These are phyloP conservation scores for Phialophora verrucosa DNA, from an alignment of 2,329 filamentous ascomycete species.

Conservation along the genomic window DNA sequence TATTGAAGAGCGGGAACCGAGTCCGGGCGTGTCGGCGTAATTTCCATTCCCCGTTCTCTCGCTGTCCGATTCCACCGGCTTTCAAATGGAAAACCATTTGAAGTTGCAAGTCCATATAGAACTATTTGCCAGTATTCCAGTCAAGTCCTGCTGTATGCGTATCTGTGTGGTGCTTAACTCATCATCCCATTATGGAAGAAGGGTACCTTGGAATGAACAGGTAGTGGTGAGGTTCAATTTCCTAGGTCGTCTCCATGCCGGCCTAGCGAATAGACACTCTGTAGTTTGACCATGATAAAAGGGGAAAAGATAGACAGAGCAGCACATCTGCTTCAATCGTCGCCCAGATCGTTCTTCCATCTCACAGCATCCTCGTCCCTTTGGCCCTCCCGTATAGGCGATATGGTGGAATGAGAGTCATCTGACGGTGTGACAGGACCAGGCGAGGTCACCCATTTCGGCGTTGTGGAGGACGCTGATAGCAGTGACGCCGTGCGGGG, in stretches of 20 bases:
- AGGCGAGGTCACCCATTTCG: constrained; percentile 10
- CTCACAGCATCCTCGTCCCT: neutral
- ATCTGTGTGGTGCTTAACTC: neutral
- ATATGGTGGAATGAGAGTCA: constrained; percentile 4
- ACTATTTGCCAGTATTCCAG: neutral
- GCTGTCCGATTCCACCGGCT: neutral
- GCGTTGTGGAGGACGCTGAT: constrained; percentile 1
- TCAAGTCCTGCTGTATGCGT: neutral
- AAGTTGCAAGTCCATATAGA: neutral
- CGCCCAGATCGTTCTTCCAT: constrained; percentile 26
- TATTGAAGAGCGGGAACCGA: too few species aligned
- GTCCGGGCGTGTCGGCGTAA: too few species aligned
- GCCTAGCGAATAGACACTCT: neutral
- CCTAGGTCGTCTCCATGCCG: neutral
- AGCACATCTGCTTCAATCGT: constrained; percentile 9
- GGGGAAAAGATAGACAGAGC: neutral
- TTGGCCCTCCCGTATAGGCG: constrained; percentile 8
- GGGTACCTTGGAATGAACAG: neutral
- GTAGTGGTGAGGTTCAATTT: neutral
- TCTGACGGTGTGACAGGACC: constrained; percentile 7
- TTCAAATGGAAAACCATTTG: neutral
- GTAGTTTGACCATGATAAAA: neutral
- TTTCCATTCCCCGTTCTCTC: neutral
- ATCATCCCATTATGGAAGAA: neutral
- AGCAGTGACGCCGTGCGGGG: constrained; percentile 10